Evolutionary conservation across 2,329 filamentous ascomycete species (phyloP).

Genomic region (Pseudogymnoascus sp.): DNA sequence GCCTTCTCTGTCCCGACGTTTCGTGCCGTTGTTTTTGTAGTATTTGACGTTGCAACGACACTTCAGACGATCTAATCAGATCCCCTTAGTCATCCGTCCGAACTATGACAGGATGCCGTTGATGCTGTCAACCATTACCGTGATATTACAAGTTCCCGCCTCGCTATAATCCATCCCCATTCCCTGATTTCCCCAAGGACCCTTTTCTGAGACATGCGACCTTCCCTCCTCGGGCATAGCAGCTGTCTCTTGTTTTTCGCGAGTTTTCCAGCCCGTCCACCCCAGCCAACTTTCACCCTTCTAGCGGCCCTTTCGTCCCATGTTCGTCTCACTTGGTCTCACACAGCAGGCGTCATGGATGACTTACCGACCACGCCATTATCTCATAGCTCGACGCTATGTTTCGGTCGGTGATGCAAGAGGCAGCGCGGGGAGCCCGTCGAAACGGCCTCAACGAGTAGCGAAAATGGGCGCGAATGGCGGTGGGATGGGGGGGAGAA

Average conservation of each 20-base stretch:
- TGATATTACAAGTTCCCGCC: background rate
- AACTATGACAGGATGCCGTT: background rate
- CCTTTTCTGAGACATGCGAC: background rate
- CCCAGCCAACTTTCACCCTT: background rate
- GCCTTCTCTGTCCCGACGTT: background rate
- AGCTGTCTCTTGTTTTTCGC: background rate
- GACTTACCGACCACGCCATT: background rate
- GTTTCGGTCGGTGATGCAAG: background rate
- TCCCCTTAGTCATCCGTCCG: background rate
- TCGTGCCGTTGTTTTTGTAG: too few species aligned
- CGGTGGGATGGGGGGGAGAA: background rate
- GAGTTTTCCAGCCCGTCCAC: background rate
- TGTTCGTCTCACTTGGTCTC: background rate
- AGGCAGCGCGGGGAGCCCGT: background rate
- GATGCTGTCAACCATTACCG: conserved; percentile 1
- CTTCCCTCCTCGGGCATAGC: background rate
- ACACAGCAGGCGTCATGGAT: background rate
- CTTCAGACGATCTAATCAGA: background rate
- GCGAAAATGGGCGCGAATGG: too few species aligned
- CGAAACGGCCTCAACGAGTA: too few species aligned
- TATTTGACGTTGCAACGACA: background rate
- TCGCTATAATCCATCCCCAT: background rate
- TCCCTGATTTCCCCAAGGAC: background rate
- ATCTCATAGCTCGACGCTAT: background rate
- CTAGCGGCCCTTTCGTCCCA: background rate